A percentile compares a stretch with the other conserved stretches of the same genome.
Conservation (phyloP, 305 asterid genomes). For the Fraxinus platypoda region DNA sequence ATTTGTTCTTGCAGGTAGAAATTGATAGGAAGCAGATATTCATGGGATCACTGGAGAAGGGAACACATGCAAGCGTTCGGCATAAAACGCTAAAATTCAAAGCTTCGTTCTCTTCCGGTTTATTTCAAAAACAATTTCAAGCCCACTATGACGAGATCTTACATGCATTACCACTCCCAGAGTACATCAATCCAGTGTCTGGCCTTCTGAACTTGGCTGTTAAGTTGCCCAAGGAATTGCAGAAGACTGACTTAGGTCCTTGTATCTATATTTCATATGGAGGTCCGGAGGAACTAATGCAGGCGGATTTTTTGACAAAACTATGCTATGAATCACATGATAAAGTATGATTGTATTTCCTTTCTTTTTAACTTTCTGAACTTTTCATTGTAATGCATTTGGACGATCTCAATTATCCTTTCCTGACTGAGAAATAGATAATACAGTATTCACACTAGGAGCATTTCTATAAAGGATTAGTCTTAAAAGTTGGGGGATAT, state of each 20-base stretch:
- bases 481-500: constrained; percentile 1
- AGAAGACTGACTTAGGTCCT: constrained; percentile 77
- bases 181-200: constrained; percentile 70
- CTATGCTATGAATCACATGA: constrained; percentile 82
- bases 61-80: constrained; percentile 62
- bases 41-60: constrained; percentile 78
- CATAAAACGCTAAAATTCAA: constrained; percentile 62
- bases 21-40: constrained; percentile 62
- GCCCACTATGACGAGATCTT: constrained; percentile 66
- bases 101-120: constrained; percentile 76
- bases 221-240: constrained; percentile 64
- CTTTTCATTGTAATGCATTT: not conserved
- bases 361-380: constrained; percentile 16
- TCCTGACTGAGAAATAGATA: constrained; percentile 11
- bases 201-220: constrained; percentile 80
- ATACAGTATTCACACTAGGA: not conserved
- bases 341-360: constrained; percentile 46
- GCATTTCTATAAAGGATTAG: constrained; percentile 7
- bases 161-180: constrained; percentile 75
- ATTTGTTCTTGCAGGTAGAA: constrained; percentile 64
- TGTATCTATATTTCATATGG: constrained; percentile 74
- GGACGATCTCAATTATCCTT: constrained; percentile 9
- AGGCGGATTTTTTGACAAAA: constrained; percentile 66
- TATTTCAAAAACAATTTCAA: constrained; percentile 81
- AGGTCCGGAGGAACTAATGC: constrained; percentile 66